A percentile compares a stretch with the other conserved stretches of the same genome.
Evolutionary conservation across 2,329 filamentous ascomycete species (phyloP).

Genomic region (Pestalotiopsis sp.): DNA sequence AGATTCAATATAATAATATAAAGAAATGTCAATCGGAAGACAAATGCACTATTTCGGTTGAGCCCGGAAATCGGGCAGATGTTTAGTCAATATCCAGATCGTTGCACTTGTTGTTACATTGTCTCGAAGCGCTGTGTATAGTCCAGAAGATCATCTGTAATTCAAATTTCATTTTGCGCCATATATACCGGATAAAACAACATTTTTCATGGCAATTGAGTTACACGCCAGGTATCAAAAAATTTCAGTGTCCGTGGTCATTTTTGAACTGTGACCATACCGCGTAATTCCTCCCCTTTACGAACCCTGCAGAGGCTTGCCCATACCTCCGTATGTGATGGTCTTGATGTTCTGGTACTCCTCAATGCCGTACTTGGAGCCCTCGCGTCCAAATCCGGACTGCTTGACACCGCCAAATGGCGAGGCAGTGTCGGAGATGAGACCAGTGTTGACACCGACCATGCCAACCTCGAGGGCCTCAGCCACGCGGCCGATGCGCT

Average conservation of each 20-base stretch:
- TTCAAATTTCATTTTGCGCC: not conserved
- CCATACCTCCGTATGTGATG: conserved; percentile 56
- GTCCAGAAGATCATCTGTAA: not conserved
- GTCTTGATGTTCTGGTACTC: conserved; percentile 79
- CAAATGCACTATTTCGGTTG: no score
- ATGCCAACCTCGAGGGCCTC: conserved; percentile 82
- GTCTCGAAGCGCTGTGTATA: no score
- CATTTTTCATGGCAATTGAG: not conserved
- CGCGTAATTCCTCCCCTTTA: not conserved
- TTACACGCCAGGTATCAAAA: conserved; percentile 3
- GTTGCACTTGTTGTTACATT: no score
- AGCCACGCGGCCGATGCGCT: conserved; percentile 63
- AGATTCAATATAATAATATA: no score
- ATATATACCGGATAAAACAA: not conserved
- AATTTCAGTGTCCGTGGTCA: not conserved
- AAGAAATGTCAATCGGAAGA: no score
- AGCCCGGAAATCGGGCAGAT: no score
- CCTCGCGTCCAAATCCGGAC: conserved; percentile 80
- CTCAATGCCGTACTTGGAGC: conserved; percentile 74
- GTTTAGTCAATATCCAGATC: no score
- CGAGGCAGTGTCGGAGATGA: conserved; percentile 60
- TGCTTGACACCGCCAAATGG: conserved; percentile 83
- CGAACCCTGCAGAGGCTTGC: conserved; percentile 53
- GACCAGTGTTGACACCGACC: conserved; percentile 81
- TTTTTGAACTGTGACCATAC: not conserved